Evolutionary conservation across 805 yeast species (phyloP), one percentile per base, ranked within the genome.

Genomic region (Teunomyces funiuensis): DNA sequence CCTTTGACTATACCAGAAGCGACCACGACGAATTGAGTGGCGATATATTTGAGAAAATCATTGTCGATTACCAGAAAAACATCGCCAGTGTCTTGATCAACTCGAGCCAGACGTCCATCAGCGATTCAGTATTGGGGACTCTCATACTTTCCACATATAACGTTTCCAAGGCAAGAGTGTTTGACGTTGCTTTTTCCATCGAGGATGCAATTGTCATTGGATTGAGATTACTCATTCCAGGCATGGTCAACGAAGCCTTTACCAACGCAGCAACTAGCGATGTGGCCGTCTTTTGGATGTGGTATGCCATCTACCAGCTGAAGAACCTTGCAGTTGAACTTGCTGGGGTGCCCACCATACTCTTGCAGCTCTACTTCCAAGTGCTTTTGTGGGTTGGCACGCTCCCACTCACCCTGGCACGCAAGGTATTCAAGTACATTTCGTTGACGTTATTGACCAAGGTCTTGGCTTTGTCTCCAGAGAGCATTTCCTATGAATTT

Each of bases 381-480:
- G 40, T 51, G 23, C 47, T 71, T 38, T 53, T 66, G 28, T 31
- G 34, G 34, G 11, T 31, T 25, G 34, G 34, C 9, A 31, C 34
- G 40, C 33, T 18, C 8, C 20, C 22, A 16, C 36, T 22, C 22
- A n/a, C 33, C 13, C 29, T 36, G 11, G 25, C 34, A 4, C 31
- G 40, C 25, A 52, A 62, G 1, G 60, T 66, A 41, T 66, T 73
- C 26, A 60, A 69, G 28, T 55, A 58, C 36, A 66, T 79, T 22
- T 66, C 74, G 8, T 77, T 80, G 52, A 82, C 90, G 0, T 65
- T 87, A 31, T 61, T 88, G 26, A 80, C 85, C 1, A 80, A 81
- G 50, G 54, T 87, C 2, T 63, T 91, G 50, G 74, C 84, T 6
- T 56, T 75, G 15, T 60, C 81, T 23, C 77, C 82, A 0, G 87